Conservation (phyloP, 2,329 filamentous ascomycete genomes). For the Fusarium stilboides region DNA sequence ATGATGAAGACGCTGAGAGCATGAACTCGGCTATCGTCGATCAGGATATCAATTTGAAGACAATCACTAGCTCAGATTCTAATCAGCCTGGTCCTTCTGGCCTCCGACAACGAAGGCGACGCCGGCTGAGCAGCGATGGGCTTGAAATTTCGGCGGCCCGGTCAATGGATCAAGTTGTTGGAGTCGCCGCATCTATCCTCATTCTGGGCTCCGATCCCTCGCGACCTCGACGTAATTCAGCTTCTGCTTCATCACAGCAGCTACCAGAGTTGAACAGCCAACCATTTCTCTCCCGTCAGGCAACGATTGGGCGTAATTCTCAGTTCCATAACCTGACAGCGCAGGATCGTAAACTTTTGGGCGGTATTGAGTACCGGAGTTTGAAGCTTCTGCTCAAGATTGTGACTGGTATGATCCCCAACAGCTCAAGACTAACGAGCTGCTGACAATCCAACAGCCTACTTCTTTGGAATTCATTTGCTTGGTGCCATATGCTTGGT, state of each 20-base stretch:
- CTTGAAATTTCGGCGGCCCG: neutral
- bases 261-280: conserved; percentile 5
- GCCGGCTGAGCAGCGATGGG: neutral
- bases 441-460: conserved; percentile 50
- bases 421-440: rapidly evolving
- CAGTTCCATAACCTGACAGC: conserved; percentile 60
- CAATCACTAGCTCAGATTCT: rapidly evolving
- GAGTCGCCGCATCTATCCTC: neutral
- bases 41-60: neutral
- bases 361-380: conserved; percentile 66
- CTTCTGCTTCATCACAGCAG: neutral
- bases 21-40: neutral
- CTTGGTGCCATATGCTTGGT: conserved; percentile 64
- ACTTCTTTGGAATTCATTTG: conserved; percentile 63
- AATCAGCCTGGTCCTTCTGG: neutral
- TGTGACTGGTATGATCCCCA: conserved; percentile 51
- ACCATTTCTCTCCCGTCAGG: conserved; percentile 18
- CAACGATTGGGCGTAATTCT: conserved; percentile 53
- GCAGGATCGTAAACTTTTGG: conserved; percentile 59
- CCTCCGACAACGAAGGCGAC: neutral
- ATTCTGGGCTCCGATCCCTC: conserved; percentile 10
- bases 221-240: neutral
- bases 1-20: conserved; percentile 6
- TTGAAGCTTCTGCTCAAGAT: conserved; percentile 65
- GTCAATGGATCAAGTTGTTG: conserved; percentile 16